These are phyloP conservation scores for Solanum etuberosum DNA, from an alignment of 257 asterid species.

Conservation along the genomic window DNA sequence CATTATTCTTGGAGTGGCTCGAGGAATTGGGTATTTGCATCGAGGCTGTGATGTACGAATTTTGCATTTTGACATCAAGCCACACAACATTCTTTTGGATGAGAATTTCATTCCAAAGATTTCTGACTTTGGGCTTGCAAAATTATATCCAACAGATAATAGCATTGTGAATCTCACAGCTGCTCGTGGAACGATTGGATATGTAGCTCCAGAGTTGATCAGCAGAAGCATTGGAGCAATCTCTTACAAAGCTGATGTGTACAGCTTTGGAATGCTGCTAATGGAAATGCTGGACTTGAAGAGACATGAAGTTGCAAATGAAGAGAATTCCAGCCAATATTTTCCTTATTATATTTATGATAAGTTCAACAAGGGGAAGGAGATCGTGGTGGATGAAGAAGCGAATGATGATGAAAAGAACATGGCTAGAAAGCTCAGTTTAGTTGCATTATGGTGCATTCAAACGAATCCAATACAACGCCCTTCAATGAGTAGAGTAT, in stretches of 20 bases:
- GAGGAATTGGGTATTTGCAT: neutral
- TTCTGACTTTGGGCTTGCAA: neutral
- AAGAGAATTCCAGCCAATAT: neutral
- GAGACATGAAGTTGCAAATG: neutral
- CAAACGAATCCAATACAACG: neutral
- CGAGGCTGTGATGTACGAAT: neutral
- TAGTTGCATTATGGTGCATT: neutral
- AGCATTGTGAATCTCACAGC: neutral
- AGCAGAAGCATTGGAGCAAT: neutral
- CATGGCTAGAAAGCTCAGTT: neutral
- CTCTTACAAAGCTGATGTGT: neutral
- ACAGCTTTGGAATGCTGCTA: neutral
- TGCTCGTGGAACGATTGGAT: neutral
- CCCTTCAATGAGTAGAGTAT: neutral
- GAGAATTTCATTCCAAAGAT: neutral
- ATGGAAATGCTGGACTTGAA: neutral
- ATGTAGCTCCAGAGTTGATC: neutral
- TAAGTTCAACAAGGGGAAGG: neutral
- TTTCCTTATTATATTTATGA: neutral
- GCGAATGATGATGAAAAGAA: neutral
- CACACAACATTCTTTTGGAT: neutral
- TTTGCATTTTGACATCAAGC: neutral
- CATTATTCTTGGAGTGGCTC: constrained; percentile 26
- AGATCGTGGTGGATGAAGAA: neutral
- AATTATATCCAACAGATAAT: neutral